Evolutionary conservation across 768 basidiomycete species (phyloP), one percentile per base, ranked within the genome.

Genomic region (Kwoniella sp.): DNA sequence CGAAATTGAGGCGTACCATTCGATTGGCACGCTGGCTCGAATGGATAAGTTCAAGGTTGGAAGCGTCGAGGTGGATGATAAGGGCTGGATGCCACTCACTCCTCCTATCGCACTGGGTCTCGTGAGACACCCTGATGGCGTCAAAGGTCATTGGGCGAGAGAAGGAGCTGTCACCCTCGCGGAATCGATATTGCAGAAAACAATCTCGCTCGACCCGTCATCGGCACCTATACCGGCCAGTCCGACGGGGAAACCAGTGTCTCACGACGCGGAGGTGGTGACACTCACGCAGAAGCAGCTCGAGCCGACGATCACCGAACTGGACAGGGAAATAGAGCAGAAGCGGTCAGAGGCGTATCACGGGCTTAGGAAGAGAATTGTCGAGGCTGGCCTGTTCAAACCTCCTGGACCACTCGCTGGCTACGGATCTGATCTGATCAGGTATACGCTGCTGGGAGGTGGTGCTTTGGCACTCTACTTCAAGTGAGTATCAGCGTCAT

Each of bases 1-100:
- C 82, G 96, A 99, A 80, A 90, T 98, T 34, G 86, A 91, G 67
- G 95, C 93, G 23, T 97, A 90, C 82, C 96, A 99, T 78, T 83
- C 84, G 7, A 84, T 86, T 38, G 80, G 85, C 52, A 87, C 74
- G 85, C 55, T 82, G 55, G 80, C 82, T 11, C 83, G 85, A 62
- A 84, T 93, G 68, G 79, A 83, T 22, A 84, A 83, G 13, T 95
- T 88, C 76, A 85, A 86, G 58, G 83, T 93, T 25, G 94, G 89
- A 26, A 84, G 83, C 25, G 87, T 95, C 28, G 84, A 87, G 61
- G 15, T 70, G 17, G 69, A 71, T 55, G 53, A 56, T 1, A 58
- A 64, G 41, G 68, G 81, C 25, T 80, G 74, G 69, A 66, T 52
- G 56, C 74, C 95, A 15, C 83, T 97, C 47, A 83, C 92, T 0